Evolutionary conservation across 139 green algal species (phyloP).

Genomic region (Pseudopediastrum boryanum): DNA sequence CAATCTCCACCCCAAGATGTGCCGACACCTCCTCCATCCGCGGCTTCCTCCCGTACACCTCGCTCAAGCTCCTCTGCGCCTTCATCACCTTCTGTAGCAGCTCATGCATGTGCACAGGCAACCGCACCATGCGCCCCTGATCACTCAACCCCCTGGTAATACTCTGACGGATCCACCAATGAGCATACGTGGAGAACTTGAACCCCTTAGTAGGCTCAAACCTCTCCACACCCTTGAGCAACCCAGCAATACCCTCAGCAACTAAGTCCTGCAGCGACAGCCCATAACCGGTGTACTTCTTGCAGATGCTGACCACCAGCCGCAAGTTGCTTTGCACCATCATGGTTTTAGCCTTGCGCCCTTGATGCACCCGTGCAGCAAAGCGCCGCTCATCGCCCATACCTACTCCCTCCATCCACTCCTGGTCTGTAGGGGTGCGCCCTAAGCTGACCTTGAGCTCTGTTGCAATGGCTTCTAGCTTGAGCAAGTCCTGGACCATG

Average conservation of each 20-base stretch:
- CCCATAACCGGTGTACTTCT: constrained; percentile 76
- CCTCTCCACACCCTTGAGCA: constrained; percentile 86
- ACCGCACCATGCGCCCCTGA: constrained; percentile 69
- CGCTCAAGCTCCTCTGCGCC: constrained; percentile 39
- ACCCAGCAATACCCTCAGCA: constrained; percentile 80
- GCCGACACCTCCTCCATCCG: constrained; percentile 61
- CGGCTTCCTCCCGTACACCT: constrained; percentile 45
- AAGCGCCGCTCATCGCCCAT: constrained; percentile 36
- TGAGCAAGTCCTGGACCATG: constrained; percentile 73
- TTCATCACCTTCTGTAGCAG: constrained; percentile 48
- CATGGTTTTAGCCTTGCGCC: constrained; percentile 22
- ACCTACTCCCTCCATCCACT: constrained; percentile 65
- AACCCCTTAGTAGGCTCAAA: constrained; percentile 92
- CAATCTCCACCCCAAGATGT: constrained; percentile 53
- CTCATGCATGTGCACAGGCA: constrained; percentile 88
- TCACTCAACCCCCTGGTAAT: constrained; percentile 67
- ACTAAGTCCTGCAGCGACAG: constrained; percentile 77
- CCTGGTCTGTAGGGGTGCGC: constrained; percentile 45
- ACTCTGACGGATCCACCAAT: constrained; percentile 97
- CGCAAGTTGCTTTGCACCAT: constrained; percentile 95
- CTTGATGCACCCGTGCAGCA: background rate
- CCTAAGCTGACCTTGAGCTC: constrained; percentile 51
- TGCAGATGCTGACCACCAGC: constrained; percentile 91
- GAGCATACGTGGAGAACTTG: constrained; percentile 96
- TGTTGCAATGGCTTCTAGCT: constrained; percentile 58